Base-by-base conservation (phyloP, 2,329 filamentous ascomycete genomes). In the Sclerotinia sclerotiorum region DNA sequence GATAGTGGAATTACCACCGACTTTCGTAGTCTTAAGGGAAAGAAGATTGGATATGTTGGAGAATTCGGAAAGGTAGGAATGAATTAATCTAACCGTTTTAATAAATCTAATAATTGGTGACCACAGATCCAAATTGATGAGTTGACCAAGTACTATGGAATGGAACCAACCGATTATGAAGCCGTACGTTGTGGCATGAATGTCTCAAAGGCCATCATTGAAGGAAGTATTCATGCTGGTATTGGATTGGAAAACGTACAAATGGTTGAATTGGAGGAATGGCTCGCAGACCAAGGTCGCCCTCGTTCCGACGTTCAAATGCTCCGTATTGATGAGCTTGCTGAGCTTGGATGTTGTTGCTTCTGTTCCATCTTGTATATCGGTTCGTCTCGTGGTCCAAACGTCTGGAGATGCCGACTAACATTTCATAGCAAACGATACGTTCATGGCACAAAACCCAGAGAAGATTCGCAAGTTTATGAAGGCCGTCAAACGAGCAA, bases 341-440 rank as follows among this genome's bases (percentile, higher is more conserved):
- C 90, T 46, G 89, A 92, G 78, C 83, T 93, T 3, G 90, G 90
- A 62, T 93, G 90, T 82, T 93, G 90, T 85, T 93, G 90, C 83
- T 93, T 93, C 85, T 93, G 90, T 80, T 88, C 87, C 39, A 91
- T 93, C 78, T 83, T 93, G 52, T 93, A 93, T 82, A 93, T 93
- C 72, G 90, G 88, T 77, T 67, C 49, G 71, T 62, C 29, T 13
- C 10, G 6, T 17, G n/a, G 51, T 29, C 19, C 15, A 8, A 27
- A 11, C 11, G 24, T 6, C 48, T 35, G 21, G n/a, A 17, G 19
- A 13, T 3, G 8, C 32, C 42, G 15, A 48, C 27, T 68, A 27
- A 68, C 27, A 3, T n/a, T 49, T 21, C 5, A 52, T 29, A 76
- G 76, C 72, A 74, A 93, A 93, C 79, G 89, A 93, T 74, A 76